A percentile compares a stretch with the other conserved stretches of the same genome.
Conservation (phyloP, 139 green algal species). For the Ostreobium quekettii region DNA sequence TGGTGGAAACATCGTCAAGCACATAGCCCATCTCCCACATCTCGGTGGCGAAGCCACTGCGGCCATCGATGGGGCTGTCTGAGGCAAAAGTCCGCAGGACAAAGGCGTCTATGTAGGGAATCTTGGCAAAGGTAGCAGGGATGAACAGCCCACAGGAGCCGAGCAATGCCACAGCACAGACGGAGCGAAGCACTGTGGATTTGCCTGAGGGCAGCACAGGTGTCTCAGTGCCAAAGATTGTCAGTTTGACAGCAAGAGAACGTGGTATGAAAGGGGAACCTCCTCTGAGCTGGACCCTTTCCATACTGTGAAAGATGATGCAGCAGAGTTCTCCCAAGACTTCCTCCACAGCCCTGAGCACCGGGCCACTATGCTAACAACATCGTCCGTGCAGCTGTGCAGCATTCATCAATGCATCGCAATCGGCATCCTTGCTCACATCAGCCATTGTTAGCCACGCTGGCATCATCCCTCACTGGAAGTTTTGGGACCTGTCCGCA, state of each 20-base stretch:
- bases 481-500: too few species aligned
- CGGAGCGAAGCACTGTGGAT: slow-evolving; percentile 71
- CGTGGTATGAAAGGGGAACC: background rate
- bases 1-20: slow-evolving; percentile 33
- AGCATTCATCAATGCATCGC: too few species aligned
- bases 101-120: slow-evolving; percentile 55
- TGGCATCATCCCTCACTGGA: too few species aligned
- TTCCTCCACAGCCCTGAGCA: too few species aligned
- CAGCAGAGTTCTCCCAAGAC: background rate
- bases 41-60: slow-evolving; percentile 77
- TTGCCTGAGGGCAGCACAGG: slow-evolving; percentile 53
- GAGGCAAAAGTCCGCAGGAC: slow-evolving; percentile 72
- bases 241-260: background rate
- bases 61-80: slow-evolving; percentile 70
- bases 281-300: background rate
- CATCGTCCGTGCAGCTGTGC: too few species aligned
- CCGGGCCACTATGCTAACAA: too few species aligned
- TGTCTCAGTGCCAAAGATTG: background rate
- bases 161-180: slow-evolving; percentile 65
- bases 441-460: too few species aligned
- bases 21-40: slow-evolving; percentile 64
- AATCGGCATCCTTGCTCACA: too few species aligned
- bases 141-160: slow-evolving; percentile 67
- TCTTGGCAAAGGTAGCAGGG: slow-evolving; percentile 38
- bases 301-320: background rate